phyloP scores from a whole-genome alignment of 257 asterid genomes.

The Cynanchum wilfordii region DNA sequence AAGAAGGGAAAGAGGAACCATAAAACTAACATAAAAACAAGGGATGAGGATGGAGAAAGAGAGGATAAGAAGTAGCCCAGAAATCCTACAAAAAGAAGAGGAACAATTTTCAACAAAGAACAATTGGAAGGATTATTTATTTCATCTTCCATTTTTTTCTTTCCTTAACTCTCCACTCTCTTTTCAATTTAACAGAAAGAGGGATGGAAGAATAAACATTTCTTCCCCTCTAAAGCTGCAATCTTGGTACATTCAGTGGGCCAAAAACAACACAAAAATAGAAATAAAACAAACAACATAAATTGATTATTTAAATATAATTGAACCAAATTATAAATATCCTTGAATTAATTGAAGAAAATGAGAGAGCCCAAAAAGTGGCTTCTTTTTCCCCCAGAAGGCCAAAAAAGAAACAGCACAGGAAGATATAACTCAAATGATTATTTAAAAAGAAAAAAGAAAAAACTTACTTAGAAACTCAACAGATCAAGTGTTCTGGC shows the following conservation, averaged over 20 bases:
- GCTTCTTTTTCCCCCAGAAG: not conserved
- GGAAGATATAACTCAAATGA: not conserved
- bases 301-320: not conserved
- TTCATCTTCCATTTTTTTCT: no score
- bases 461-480: not conserved
- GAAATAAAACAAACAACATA: not conserved
- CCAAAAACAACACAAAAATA: not conserved
- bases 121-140: no score
- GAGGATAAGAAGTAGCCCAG: no score
- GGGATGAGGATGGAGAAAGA: no score
- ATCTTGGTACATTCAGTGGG: not conserved
- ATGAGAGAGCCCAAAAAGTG: no score
- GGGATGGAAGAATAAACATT: no score
- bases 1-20: no score
- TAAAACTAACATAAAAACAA: no score
- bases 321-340: not conserved
- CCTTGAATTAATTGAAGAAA: not conserved
- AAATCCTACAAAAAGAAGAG: no score
- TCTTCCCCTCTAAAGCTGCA: not conserved
- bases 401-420: not conserved
- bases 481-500: not conserved
- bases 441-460: not conserved
- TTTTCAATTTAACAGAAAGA: no score
- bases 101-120: no score
- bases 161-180: no score